Evolutionary conservation across 371 early-diverging fungal genomes (phyloP), one percentile per base, ranked within the genome.

Genomic region (Phascolomyces articulosus): DNA sequence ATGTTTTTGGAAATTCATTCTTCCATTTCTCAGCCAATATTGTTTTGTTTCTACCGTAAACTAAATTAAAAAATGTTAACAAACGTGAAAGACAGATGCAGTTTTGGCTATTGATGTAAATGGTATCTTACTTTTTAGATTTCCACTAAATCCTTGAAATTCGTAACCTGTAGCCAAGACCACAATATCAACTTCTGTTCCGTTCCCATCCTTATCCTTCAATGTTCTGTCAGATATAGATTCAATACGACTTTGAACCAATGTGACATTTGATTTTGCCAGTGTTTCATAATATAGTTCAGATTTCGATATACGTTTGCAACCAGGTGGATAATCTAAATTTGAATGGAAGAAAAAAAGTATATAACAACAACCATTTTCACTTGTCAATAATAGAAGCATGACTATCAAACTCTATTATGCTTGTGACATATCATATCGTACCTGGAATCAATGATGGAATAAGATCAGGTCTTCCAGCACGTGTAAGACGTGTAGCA

Each of bases 151-250:
- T 11, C 63, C 74, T 53, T 75, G 79, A 4, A 82, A 72, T 29
- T 83, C 62, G 68, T 84, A 90, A 4, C 88, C 90, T 20, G 88
- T 90, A 1, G 88, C 90, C 18, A 85, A 63, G 34, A 86, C 70
- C 59, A 89, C 48, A 3, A 75, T 76, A 65, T 89, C 90, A 0
- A 84, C 74, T 47, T 80, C 76, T 41, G 64, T 68, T 10, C 59
- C 27, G 15, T 71, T 61, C 4, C 84, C 85, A 64, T n/a, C n/a
- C 78, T 48, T 55, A 34, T 74, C 68, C 0, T 58, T 66, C 54
- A 87, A 63, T 0, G 75, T 82, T 27, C 69, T 64, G n/a, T 74
- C 78, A 62, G 78, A 66, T 51, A 87, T 64, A 34, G n/a, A 41
- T 4, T 53, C 27, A 31, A 90, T 82, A 7, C 77, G 61, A 26